Conservation (phyloP, 192 early-diverging fungal genomes). For the Backusella parvicylindrica region DNA sequence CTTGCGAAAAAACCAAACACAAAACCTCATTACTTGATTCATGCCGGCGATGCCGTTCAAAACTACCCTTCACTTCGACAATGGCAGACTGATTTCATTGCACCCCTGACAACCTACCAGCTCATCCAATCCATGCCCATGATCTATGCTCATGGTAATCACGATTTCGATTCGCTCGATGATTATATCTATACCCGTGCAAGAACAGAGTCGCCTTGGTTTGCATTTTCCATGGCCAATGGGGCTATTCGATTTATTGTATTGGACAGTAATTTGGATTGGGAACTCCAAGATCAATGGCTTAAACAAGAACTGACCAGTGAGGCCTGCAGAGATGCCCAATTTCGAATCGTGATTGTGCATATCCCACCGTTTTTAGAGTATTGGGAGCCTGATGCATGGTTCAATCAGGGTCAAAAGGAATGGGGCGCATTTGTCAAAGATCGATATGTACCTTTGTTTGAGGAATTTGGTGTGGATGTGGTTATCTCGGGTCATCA, state of each 20-base stretch:
- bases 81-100: conserved; percentile 69
- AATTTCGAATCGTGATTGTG: conserved; percentile 63
- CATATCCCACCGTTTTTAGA: conserved; percentile 76
- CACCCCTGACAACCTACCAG: conserved; percentile 54
- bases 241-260: conserved; percentile 57
- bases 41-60: conserved; percentile 72
- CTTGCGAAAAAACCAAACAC: conserved; percentile 4
- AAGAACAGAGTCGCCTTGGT: conserved; percentile 44
- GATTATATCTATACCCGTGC: conserved; percentile 50
- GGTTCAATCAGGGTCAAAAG: conserved; percentile 62
- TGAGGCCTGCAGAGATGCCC: conserved; percentile 44
- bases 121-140: conserved; percentile 56
- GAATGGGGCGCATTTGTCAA: conserved; percentile 71
- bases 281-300: conserved; percentile 57
- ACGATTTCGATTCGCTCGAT: conserved; percentile 60
- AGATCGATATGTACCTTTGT: conserved; percentile 60
- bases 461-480: conserved; percentile 64
- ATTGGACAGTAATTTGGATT: conserved; percentile 65
- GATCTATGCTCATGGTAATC: conserved; percentile 75
- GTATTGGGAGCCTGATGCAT: conserved; percentile 69
- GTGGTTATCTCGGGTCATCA: conserved; percentile 77
- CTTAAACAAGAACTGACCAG: conserved; percentile 56
- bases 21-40: conserved; percentile 53
- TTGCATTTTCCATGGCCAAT: conserved; percentile 52
- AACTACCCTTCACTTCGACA: conserved; percentile 50